A percentile compares a stretch with the other conserved stretches of the same genome.
Conservation (phyloP, 108 stramenopile species). For the Cyclotella cryptica region DNA sequence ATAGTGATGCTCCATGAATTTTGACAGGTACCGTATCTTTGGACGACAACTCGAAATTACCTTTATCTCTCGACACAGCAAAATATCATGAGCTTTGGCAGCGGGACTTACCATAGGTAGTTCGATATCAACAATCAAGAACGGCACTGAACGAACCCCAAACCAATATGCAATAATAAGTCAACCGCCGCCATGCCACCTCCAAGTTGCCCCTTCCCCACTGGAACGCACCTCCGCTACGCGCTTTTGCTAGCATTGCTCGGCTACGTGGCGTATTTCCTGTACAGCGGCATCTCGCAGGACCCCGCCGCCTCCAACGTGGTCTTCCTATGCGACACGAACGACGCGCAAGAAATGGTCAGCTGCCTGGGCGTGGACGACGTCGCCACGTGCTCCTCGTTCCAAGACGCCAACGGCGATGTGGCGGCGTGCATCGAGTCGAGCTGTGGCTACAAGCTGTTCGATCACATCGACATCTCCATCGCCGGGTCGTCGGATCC, state of each 20-base stretch:
- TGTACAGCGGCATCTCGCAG: neutral
- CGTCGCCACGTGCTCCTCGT: conserved; percentile 20
- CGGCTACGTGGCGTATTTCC: conserved; percentile 7
- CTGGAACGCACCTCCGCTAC: conserved; percentile 28
- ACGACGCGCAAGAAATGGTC: neutral
- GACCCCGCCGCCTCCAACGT: conserved; percentile 6
- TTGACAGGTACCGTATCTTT: no score
- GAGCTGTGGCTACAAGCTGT: conserved; percentile 41
- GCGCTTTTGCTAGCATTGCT: conserved; percentile 16
- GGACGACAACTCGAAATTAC: no score
- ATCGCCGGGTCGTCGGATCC: conserved; percentile 44
- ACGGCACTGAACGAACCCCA: no score
- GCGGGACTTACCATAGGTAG: no score
- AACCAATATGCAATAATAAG: no score
- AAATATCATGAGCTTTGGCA: no score
- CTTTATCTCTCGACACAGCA: no score
- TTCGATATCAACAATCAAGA: no score
- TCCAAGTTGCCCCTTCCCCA: conserved; percentile 17
- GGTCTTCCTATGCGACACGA: conserved; percentile 42
- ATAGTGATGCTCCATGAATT: no score
- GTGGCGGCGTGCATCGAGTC: conserved; percentile 33
- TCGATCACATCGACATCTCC: conserved; percentile 38
- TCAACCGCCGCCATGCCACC: conserved; percentile 19
- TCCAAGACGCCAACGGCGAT: conserved; percentile 17
- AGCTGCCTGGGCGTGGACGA: conserved; percentile 37